Evolutionary conservation across 441 rosid species (phyloP).

Genomic region (Croton setiger): DNA sequence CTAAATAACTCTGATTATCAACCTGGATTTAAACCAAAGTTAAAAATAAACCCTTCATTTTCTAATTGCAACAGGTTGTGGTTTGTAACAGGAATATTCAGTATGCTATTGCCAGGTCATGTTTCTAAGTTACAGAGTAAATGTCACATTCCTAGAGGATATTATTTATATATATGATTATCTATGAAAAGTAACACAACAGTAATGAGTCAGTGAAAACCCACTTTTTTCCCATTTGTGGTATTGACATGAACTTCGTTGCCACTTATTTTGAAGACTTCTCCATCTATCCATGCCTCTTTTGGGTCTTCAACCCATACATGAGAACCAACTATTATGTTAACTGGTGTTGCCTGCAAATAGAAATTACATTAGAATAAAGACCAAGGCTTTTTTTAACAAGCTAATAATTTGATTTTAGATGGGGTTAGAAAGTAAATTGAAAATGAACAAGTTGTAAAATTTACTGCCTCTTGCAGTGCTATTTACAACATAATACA

Average conservation of each 20-base stretch:
- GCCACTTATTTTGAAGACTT: slow-evolving; percentile 73
- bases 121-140: slow-evolving; percentile 11
- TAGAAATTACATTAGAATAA: slow-evolving; percentile 16
- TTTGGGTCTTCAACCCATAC: slow-evolving; percentile 97
- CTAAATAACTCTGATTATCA: slow-evolving; percentile 21
- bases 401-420: slow-evolving; percentile 1
- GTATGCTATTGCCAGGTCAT: neutral
- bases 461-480: neutral
- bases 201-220: slow-evolving; percentile 29
- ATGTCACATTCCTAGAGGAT: slow-evolving; percentile 2
- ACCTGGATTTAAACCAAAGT: slow-evolving; percentile 12
- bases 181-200: slow-evolving; percentile 1
- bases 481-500: neutral
- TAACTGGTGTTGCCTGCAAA: slow-evolving; percentile 76
- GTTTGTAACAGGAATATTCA: slow-evolving; percentile 1
- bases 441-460: neutral
- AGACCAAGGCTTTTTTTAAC: neutral
- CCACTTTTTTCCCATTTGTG: slow-evolving; percentile 70
- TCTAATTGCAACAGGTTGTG: neutral
- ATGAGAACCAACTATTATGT: slow-evolving; percentile 96
- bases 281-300: slow-evolving; percentile 94
- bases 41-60: slow-evolving; percentile 6
- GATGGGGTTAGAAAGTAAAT: neutral
- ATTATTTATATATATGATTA: slow-evolving; percentile 8
- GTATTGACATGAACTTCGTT: slow-evolving; percentile 70